These are phyloP conservation scores for Trichoderma asperellum DNA, from an alignment of 2,329 filamentous ascomycete species.

Conservation along the genomic window DNA sequence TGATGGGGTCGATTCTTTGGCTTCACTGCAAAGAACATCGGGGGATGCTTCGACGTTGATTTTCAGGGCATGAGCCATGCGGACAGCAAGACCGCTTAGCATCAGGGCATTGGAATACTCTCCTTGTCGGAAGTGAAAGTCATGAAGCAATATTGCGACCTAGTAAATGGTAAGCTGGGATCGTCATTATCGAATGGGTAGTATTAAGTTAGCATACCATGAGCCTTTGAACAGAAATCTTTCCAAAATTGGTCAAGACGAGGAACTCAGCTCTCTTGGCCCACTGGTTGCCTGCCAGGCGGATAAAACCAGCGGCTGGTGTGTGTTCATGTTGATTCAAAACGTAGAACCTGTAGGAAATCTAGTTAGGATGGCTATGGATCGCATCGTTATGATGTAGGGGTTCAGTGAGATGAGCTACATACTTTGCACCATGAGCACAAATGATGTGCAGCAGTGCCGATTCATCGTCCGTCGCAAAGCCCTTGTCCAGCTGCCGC, in stretches of 20 bases:
- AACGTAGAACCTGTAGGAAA: constrained; percentile 41
- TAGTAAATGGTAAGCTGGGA: constrained; percentile 28
- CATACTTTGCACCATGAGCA: constrained; percentile 46
- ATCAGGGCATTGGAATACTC: constrained; percentile 48
- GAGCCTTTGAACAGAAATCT: constrained; percentile 45
- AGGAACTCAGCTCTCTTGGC: constrained; percentile 45
- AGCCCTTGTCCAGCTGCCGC: constrained; percentile 44
- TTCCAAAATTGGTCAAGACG: constrained; percentile 45
- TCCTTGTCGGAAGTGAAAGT: constrained; percentile 47
- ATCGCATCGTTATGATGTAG: not conserved
- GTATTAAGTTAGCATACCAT: constrained; percentile 40
- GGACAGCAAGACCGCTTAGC: constrained; percentile 47
- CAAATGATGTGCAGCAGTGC: constrained; percentile 45
- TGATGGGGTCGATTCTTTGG: constrained; percentile 39
- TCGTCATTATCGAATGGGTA: not conserved
- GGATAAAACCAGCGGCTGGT: constrained; percentile 38
- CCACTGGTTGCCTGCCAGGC: constrained; percentile 45
- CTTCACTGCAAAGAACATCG: constrained; percentile 45
- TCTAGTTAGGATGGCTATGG: not conserved
- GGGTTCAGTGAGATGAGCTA: not conserved
- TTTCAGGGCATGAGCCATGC: constrained; percentile 49
- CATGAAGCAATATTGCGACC: constrained; percentile 46
- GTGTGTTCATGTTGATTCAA: constrained; percentile 40
- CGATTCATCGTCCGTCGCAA: constrained; percentile 43
- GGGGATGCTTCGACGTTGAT: constrained; percentile 45